Evolutionary conservation across 176 grass and related monocot genomes (phyloP).

Genomic region (Phyllostachys edulis): DNA sequence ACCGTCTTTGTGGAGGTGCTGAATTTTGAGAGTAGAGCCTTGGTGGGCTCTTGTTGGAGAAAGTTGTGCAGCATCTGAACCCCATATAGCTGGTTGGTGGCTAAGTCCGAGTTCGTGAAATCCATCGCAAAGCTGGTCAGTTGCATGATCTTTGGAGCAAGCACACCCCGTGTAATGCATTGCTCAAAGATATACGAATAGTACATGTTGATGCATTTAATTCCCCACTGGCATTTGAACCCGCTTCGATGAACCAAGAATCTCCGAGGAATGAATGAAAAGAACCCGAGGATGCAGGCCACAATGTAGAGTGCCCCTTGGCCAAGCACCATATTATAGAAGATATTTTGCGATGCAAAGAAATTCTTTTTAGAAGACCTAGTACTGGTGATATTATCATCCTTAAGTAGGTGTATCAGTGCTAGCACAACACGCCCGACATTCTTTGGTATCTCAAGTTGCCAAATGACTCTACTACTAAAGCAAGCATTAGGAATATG

Average conservation of each 20-base stretch:
- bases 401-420: too few species aligned
- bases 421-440: too few species aligned
- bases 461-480: background rate
- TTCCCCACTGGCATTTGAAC: background rate
- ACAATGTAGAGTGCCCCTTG: constrained; percentile 19
- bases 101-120: background rate
- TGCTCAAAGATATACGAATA: background rate
- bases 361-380: too few species aligned
- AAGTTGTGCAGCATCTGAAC: too few species aligned
- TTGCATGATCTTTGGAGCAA: background rate
- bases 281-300: background rate
- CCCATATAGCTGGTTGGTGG: too few species aligned
- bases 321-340: constrained; percentile 4
- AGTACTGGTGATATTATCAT: too few species aligned
- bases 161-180: background rate
- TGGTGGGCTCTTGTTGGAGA: too few species aligned
- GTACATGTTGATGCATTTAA: background rate
- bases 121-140: constrained; percentile 12
- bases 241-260: background rate
- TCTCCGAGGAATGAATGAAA: constrained; percentile 6
- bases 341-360: too few species aligned
- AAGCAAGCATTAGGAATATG: accelerated
- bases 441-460: too few species aligned
- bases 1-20: too few species aligned
- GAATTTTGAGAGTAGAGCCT: too few species aligned